Base-by-base conservation (phyloP, 352 stramenopile genomes). In the Phytophthora syringae region DNA sequence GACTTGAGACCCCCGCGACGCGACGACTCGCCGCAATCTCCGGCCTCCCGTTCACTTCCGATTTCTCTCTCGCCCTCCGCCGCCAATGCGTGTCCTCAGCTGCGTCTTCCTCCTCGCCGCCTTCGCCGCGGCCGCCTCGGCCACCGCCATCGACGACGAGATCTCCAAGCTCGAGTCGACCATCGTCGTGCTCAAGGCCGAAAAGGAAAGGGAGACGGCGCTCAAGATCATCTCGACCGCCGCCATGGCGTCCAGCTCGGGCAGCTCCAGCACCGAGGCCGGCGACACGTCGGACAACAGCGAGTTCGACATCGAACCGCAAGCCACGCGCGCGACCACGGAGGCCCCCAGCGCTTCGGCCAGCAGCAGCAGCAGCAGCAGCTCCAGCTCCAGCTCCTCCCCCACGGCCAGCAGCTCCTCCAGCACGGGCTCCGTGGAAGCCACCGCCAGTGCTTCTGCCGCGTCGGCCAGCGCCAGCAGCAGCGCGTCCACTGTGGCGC, bases 261-360 rank as follows among this genome's bases (percentile, higher is more conserved):
- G 52, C 53, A 64, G 52, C 36, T 32, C 21, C 21, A 60, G 37
- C 48, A 49, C 58, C 36, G 57, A 22, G 34, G 45, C 60, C 13
- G 53, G 52, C 4, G 50, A 68, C 53, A 67, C 52, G 52, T 72
- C 62, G 10, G 27, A 37, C 52, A 70, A 76, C 40, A 73, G 60
- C 58, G 71, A 68, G 54, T 79, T 61, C 45, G 67, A 68, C 58
- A 73, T 79, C 42, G 62, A 79, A 50, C 71, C 71, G 45, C 71
- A 76, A 62, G 57, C 71, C 24, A 68, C 58, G 20, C 71, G 71
- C 39, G 57, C 61, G 21, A n/a, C 60, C 25, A 72, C 57, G 21
- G 43, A 61, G 13, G 52, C 65, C 20, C 43, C 65, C 12, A 61
- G 42, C 43, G 30, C 52, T 22, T 48, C 54, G 21, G 36, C 16